phyloP scores from a whole-genome alignment of 805 yeast genomes.

The Hanseniaspora taiwanica region DNA sequence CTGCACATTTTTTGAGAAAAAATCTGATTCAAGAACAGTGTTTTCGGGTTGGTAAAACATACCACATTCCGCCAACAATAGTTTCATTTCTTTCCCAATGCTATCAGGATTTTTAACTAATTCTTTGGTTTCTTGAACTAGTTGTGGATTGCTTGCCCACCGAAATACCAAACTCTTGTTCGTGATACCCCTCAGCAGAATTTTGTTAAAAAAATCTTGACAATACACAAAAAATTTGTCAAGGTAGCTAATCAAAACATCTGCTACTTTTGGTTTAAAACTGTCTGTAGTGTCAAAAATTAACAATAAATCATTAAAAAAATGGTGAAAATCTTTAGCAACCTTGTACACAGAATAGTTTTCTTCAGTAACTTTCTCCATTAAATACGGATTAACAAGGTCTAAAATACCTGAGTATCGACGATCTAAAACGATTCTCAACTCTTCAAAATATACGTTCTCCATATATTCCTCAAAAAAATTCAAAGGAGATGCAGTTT shows the following conservation, averaged over 20 bases:
- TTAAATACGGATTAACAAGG: constrained; percentile 22
- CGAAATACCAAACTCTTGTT: constrained; percentile 13
- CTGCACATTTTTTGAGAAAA: constrained; percentile 28
- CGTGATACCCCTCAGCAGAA: constrained; percentile 11
- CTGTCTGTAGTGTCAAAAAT: constrained; percentile 24
- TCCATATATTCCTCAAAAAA: constrained; percentile 58
- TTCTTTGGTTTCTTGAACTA: constrained; percentile 13
- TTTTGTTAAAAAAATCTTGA: constrained; percentile 14
- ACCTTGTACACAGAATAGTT: constrained; percentile 20
- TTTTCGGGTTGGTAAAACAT: constrained; percentile 16
- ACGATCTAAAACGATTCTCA: constrained; percentile 39
- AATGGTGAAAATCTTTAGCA: constrained; percentile 16
- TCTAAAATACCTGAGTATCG: constrained; percentile 34
- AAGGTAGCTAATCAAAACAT: constrained; percentile 24
- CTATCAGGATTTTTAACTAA: constrained; percentile 6
- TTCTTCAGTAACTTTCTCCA: constrained; percentile 22
- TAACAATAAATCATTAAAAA: constrained; percentile 17
- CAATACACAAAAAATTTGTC: constrained; percentile 25
- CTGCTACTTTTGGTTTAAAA: constrained; percentile 43
- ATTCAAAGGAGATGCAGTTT: constrained; percentile 21
- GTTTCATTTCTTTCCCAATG: constrained; percentile 17
- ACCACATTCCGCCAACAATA: constrained; percentile 18
- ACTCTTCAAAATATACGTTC: constrained; percentile 46
- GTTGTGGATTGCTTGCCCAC: constrained; percentile 26
- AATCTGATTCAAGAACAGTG: constrained; percentile 6